Base-by-base conservation (phyloP, 805 yeast species). In the Myxozyma vanderwaltii region DNA sequence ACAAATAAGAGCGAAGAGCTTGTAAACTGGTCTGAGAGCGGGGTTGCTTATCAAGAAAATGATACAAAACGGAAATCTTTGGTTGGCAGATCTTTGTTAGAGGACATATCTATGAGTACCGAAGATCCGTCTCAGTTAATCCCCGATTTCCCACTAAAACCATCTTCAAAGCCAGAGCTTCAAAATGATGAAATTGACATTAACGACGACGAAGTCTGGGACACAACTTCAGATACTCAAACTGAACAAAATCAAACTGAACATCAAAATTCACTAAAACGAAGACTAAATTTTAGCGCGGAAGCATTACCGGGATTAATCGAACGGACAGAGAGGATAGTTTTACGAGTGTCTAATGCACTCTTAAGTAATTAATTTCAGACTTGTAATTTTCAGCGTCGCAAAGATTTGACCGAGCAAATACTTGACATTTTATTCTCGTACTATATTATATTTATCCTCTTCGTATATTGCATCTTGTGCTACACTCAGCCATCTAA, bases 271-370 rank as follows among this genome's bases (percentile, higher is more conserved):
- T n/a, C n/a, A n/a, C n/a, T n/a, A n/a, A 46, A 23, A 27, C 33
- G n/a, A 21, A 49, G 53, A 47, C 41, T 54, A 17, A 47, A 59
- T 33, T 62, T 62, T 33, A 54, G 46, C 46, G 64, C 65, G 3
- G 57, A 55, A 10, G 35, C 62, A 15, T 39, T 62, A 21, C 65
- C 65, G 43, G 63, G 47, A 5, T 48, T 62, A 23, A 59, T 59
- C 23, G 47, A 40, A 12, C 60, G 55, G 31, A 41, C 55, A 35
- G 45, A 29, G 2, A 51, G 19, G 12, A 19, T 51, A 13, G 29
- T 51, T 2, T 19, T 13, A 8, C 47, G 31, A 35, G 6, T 51
- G 3, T 12, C 48, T 13, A n/a, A n/a, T 2, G 45, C 44, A 5
- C 26, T 50, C 6, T 17, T 3, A 4, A n/a, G n/a, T n/a, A n/a